Conservation (phyloP, 208 protist species). For the Trichomonas tenax region DNA sequence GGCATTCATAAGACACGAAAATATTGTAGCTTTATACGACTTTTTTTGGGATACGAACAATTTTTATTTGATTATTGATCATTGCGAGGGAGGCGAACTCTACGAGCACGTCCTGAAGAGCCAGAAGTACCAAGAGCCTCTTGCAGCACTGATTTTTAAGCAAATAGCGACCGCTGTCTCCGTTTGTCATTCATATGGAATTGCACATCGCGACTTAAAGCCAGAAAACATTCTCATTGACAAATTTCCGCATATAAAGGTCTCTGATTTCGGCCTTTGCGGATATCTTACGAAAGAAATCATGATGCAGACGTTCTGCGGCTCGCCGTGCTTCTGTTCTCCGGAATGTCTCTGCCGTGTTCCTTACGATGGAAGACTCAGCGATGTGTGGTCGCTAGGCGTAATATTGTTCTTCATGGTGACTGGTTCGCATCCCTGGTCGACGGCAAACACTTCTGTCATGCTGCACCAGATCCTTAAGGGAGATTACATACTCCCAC, state of each 20-base stretch:
- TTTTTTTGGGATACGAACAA: conserved; percentile 13
- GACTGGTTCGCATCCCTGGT: background rate
- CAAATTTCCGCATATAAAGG: background rate
- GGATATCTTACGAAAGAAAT: background rate
- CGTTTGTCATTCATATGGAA: background rate
- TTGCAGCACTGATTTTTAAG: background rate
- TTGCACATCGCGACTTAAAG: background rate
- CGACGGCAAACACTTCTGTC: background rate
- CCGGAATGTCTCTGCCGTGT: background rate
- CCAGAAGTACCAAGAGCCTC: background rate
- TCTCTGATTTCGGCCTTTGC: background rate
- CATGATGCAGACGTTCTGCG: background rate
- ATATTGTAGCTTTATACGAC: background rate
- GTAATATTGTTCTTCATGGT: background rate
- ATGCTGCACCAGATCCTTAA: conserved; percentile 4
- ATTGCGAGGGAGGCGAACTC: background rate
- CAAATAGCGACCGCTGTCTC: background rate
- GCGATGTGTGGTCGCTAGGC: background rate
- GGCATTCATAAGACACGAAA: conserved; percentile 4
- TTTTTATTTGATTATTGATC: conserved; percentile 10
- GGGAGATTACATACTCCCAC: background rate
- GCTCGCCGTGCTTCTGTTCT: background rate
- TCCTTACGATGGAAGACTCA: background rate
- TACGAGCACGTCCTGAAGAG: background rate
- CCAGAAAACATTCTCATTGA: conserved; percentile 2